Percentiles rank a stretch among this genome's conserved stretches.
Conservation (phyloP, 1,284 basidiomycete genomes). For the Microbotryum scabiosae region DNA sequence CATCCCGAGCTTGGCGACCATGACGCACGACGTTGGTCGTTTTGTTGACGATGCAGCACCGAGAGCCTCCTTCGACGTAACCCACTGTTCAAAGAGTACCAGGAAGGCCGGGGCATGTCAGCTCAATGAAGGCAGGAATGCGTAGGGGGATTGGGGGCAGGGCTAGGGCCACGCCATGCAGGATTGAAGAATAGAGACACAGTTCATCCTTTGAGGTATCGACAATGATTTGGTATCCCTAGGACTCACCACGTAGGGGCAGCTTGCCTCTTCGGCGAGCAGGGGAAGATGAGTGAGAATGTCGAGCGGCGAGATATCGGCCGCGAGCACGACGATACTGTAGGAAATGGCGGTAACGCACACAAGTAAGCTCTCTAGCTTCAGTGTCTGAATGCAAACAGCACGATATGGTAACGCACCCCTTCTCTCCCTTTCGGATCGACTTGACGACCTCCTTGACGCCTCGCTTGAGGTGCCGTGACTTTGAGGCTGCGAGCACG, state of each 20-base stretch:
- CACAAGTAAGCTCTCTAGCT: too few species aligned
- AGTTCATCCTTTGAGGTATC: conserved; percentile 42
- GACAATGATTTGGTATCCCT: background rate
- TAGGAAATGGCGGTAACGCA: background rate
- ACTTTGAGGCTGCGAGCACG: conserved; percentile 62
- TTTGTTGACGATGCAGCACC: conserved; percentile 94
- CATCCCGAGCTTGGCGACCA: conserved; percentile 55
- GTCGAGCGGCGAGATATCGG: conserved; percentile 95
- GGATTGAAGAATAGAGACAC: background rate
- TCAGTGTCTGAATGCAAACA: background rate
- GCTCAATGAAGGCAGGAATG: background rate
- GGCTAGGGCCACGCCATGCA: conserved; percentile 34
- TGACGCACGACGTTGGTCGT: conserved; percentile 94
- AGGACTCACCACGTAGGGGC: conserved; percentile 67
- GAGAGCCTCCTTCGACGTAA: conserved; percentile 83
- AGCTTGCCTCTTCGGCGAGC: conserved; percentile 84
- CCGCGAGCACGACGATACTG: conserved; percentile 84
- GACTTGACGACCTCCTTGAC: conserved; percentile 97
- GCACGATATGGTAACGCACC: conserved; percentile 47
- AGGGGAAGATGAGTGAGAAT: conserved; percentile 95
- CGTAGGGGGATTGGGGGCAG: background rate
- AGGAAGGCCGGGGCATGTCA: background rate
- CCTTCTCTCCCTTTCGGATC: conserved; percentile 89
- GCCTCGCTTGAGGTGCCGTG: conserved; percentile 82
- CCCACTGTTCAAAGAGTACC: conserved; percentile 35